Evolutionary conservation across 306 rosid species (phyloP).

Genomic region (Cicer chorassanicum): DNA sequence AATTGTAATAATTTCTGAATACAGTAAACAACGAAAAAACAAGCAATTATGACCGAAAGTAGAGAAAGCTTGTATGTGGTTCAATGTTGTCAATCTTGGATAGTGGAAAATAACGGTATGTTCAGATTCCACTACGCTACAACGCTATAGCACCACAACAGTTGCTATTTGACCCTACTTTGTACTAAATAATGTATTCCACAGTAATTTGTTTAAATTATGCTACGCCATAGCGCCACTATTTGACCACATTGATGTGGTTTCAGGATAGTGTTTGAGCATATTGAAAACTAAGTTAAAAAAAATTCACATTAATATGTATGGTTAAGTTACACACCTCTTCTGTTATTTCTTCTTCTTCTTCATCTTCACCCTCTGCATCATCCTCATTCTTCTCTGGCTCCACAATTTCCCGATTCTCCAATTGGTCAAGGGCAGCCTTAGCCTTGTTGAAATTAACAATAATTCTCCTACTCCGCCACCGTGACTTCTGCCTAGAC

Average conservation of each 20-base stretch:
- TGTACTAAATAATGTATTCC: no score
- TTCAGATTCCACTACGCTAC: no score
- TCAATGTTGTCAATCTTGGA: no score
- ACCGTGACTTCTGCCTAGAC: conserved; percentile 76
- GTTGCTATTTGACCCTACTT: no score
- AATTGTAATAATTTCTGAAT: conserved; percentile 1
- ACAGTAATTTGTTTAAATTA: no score
- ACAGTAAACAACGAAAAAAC: background rate
- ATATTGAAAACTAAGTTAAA: conserved; percentile 23
- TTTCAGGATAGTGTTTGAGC: conserved; percentile 14
- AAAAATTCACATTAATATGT: conserved; percentile 22
- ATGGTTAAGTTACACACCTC: conserved; percentile 59
- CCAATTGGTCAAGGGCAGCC: conserved; percentile 86
- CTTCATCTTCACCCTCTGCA: conserved; percentile 60
- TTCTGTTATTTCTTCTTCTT: conserved; percentile 74
- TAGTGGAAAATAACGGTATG: no score
- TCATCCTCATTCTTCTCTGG: conserved; percentile 70
- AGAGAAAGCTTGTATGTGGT: conserved; percentile 3
- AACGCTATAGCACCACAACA: no score
- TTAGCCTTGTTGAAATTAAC: conserved; percentile 74
- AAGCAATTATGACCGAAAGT: conserved; percentile 32
- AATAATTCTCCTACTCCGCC: conserved; percentile 70
- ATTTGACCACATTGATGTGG: no score
- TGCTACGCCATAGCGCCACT: no score
- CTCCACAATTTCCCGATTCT: conserved; percentile 73